Base-by-base conservation (phyloP, 2,329 filamentous ascomycete species). In the Ascochyta koolunga region DNA sequence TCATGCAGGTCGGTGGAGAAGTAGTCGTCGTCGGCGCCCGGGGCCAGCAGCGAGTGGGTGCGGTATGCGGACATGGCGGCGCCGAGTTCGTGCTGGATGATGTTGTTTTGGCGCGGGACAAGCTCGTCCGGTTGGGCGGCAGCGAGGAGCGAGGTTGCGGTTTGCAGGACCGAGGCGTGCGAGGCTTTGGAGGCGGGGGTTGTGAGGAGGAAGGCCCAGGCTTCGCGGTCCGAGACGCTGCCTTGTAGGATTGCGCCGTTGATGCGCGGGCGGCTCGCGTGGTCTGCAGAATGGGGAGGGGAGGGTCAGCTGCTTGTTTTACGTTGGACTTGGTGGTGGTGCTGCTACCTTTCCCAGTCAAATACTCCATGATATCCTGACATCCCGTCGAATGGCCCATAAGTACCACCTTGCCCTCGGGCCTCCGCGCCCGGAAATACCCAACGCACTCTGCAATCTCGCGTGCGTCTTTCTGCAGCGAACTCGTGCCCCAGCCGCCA, bases 161-260 rank as follows among this genome's bases (percentile, higher is more conserved):
- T 72, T 9, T 87, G 64, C 4, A 64, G 51, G 0, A 41, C 42
- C n/a, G n/a, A n/a, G 0, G 64, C 40, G 2, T 66, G 55, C 0
- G 44, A 50, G 3, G 44, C 42, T 15, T 50, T 54, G 22, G 59
- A 50, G 1, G 43, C 42, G 1, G 48, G 49, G 74, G 78, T 43
- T 71, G 44, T 36, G 56, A 46, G 62, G 50, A 85, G 75, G 16
- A 61, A 63, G 2, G 38, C 57, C 62, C 66, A 70, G 0, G 82
- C 83, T 70, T 96, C 88, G 25, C 91, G 82, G 71, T 96, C 91
- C 1, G 86, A 90, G 3, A 93, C 87, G 0, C 90, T 87, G 0
- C 88, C 91, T 72, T 96, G 92, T 49, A 96, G 77, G 38, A 96
- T 88, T 42, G 86, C 87, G 31, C 89, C 92, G 55, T 95, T 85